phyloP scores from a whole-genome alignment of 768 basidiomycete genomes.

The Rickenella mellea region DNA sequence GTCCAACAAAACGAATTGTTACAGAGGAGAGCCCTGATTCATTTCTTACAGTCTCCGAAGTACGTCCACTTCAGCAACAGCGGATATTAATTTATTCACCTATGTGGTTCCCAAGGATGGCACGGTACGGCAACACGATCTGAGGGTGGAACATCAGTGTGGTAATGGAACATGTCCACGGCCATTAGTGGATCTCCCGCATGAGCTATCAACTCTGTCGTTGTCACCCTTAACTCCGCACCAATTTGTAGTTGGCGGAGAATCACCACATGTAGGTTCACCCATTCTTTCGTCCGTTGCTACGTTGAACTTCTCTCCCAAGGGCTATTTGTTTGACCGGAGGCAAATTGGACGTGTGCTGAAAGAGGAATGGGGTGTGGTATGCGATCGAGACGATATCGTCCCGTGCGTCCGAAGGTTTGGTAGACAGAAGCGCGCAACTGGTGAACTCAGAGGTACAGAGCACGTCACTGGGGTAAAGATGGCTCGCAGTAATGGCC shows the following conservation, averaged over 20 bases:
- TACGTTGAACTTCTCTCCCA: conserved; percentile 7
- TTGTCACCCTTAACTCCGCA: conserved; percentile 74
- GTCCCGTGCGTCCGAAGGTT: conserved; percentile 80
- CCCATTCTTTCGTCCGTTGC: background rate
- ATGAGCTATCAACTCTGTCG: conserved; percentile 64
- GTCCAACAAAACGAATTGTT: conserved; percentile 69
- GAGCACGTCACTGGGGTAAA: conserved; percentile 74
- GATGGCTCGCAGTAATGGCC: conserved; percentile 60
- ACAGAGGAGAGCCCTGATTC: conserved; percentile 71
- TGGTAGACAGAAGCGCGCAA: conserved; percentile 35
- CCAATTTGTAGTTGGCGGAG: conserved; percentile 79
- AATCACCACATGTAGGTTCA: conserved; percentile 58
- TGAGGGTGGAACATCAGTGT: conserved; percentile 66
- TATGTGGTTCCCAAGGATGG: conserved; percentile 54
- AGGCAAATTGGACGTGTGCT: conserved; percentile 57
- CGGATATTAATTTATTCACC: conserved; percentile 15
- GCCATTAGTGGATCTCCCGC: conserved; percentile 55
- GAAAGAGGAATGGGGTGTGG: conserved; percentile 61
- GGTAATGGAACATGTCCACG: conserved; percentile 47
- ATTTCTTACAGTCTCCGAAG: conserved; percentile 77
- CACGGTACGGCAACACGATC: conserved; percentile 79
- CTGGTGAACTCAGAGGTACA: conserved; percentile 24
- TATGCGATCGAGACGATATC: conserved; percentile 36
- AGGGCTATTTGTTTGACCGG: conserved; percentile 82
- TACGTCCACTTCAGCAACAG: conserved; percentile 18